Base-by-base conservation (phyloP, 73 alveolate species). In the Diophrys appendiculata region DNA sequence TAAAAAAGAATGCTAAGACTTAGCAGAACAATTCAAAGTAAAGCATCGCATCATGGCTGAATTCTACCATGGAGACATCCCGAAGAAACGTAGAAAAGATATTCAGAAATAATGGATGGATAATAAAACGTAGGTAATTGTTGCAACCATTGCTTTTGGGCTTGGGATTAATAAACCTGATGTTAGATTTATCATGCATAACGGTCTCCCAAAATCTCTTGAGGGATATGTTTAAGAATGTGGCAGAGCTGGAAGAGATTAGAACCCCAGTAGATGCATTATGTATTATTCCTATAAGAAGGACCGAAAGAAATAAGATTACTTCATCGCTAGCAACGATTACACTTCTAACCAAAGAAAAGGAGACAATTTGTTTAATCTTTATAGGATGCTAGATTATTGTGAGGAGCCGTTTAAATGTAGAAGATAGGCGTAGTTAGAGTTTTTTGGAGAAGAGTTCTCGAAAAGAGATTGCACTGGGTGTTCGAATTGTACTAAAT, bases 101-200 rank as follows among this genome's bases (percentile, higher is more conserved):
- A 87, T 97, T 55, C 97, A 96, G 80, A 77, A 72, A 56, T 76
- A 88, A 65, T 98, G 99, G 98, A 91, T 96, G 97, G 69, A 92
- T 76, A 98, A 96, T 80, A 97, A 95, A 81, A 93, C 97, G 54
- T 92, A 97, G 67, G 95, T 98, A 27, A 92, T 98, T 27, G 98
- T 97, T 14, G 99, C 99, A 3, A 98, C 99, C 24, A 93, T 98
- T 29, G 99, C 99, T 68, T 98, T 98, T 78, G 99, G 99, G 55
- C 94, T 98, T 98, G 99, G 99, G 68, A 98, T 98, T n/a, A 97
- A 97, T 87, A 98, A 98, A 89, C 84, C 88, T 71, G 99, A 98
- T 86, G 99, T 97, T 70, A 89, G 99, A 77, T 98, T 96, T 84
- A 98, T 98, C 14, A 98, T 98, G 35, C 99, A 98, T 79, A 87